Evolutionary conservation across 495 filamentous ascomycete genomes (phyloP).

Genomic region (Bombardia bombarda): DNA sequence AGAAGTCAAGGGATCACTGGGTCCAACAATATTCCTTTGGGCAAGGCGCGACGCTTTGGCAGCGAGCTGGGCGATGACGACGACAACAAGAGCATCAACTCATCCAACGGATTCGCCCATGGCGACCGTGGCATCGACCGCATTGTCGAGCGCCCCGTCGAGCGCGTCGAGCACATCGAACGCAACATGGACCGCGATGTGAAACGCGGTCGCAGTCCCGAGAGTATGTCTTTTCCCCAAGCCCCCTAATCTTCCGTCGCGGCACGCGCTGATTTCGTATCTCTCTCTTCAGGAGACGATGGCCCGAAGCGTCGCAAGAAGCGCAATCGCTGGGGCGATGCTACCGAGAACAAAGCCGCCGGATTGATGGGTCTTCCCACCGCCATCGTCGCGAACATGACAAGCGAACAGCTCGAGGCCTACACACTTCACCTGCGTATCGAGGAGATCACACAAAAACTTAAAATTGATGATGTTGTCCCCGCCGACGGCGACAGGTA

Average conservation of each 20-base stretch:
- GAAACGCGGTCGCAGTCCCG: constrained; percentile 46
- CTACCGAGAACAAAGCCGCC: constrained; percentile 93
- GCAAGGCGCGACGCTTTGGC: constrained; percentile 76
- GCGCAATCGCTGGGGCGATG: constrained; percentile 95
- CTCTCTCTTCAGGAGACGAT: no score
- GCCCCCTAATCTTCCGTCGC: no score
- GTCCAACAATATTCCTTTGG: constrained; percentile 96
- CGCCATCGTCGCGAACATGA: constrained; percentile 94
- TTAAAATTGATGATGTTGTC: constrained; percentile 96
- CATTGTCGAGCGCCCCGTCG: constrained; percentile 7
- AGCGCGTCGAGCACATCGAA: constrained; percentile 4
- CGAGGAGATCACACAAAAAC: constrained; percentile 97
- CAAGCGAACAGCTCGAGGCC: constrained; percentile 92
- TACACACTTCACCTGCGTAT: constrained; percentile 93
- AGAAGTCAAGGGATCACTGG: constrained; percentile 93
- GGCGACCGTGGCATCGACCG: constrained; percentile 12
- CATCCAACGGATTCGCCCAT: constrained; percentile 15
- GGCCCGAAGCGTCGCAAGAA: constrained; percentile 84
- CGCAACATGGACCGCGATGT: constrained; percentile 74
- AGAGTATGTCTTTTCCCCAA: constrained; percentile 27
- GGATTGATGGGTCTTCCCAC: constrained; percentile 96
- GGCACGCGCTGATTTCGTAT: no score
- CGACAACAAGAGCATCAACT: constrained; percentile 30
- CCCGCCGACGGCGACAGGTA: constrained; percentile 91
- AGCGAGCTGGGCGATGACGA: constrained; percentile 55